Base-by-base conservation (phyloP, 2,329 filamentous ascomycete species). In the Tolypocladium inflatum region DNA sequence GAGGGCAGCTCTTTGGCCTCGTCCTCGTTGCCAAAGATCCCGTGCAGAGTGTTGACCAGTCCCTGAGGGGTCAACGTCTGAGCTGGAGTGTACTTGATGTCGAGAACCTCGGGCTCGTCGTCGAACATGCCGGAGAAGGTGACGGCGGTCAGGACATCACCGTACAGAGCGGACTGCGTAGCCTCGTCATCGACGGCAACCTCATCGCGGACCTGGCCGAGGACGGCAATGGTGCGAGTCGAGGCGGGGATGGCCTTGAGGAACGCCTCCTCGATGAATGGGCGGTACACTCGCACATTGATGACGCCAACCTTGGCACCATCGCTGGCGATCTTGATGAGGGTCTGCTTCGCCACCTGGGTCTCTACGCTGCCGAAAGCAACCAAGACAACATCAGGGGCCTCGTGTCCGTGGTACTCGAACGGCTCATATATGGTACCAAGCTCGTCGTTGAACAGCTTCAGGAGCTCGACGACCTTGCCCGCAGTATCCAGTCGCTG, bases 241-340 rank as follows among this genome's bases (percentile, higher is more conserved):
- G 89, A 89, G 64, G 84, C 79, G 39, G 94, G 91, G 35, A 99
- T 82, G 13, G 84, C 83, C 64, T 88, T 85, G 62, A 97, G 78
- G 80, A 99, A 97, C 55, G 90, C 89, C 71, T 97, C 91, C 76
- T 99, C 94, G 38, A 94, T 85, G 68, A 99, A 97, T 19, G 94
- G 94, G 50, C 93, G 86, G 79, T 97, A 99, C 57, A 99, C 82
- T 63, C 94, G 89, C 53, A 97, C 93, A 66, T 90, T 93, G 73
- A 99, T 80, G 43, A 93, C 88, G 66, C 94, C 94, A 61, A 97
- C 83, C 75, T 87, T 90, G 69, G 83, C 82, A 63, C 88, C 91
- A 62, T 87, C 82, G 62, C 83, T 81, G 37, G 89, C 83, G 53
- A 97, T 79, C 45, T 86, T 85, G 50, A 80, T 78, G 13, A 91